Evolutionary conservation across 208 protist genomes (phyloP), one percentile per base, ranked within the genome.

Genomic region (Crithidia fasciculata): DNA sequence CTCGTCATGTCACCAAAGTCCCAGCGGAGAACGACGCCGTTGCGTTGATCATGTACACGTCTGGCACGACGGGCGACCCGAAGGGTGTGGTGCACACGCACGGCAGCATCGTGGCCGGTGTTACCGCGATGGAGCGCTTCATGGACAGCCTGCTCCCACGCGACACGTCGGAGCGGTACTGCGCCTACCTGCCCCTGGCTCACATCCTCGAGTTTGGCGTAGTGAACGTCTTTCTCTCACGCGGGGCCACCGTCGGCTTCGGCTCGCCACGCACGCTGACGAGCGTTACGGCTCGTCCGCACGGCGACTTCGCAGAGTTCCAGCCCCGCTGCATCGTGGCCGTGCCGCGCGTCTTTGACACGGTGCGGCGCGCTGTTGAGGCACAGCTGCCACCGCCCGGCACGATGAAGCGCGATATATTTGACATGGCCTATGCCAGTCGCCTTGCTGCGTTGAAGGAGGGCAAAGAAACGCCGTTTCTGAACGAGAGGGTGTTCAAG

Each of bases 161-260:
- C 19, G 64, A 55, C 40, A 37, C 44, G 4, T 50, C 70, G 13
- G 91, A 97, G 44, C 63, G 56, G 18, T 95, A 97, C 74, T 84
- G 91, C 56, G 81, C 91, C 6, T 98, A 98, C 69, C 83, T 98
- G 5, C 95, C 95, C 9, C 66, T 97, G 4, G 95, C 94, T 16
- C 95, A 98, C 80, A 96, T 98, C 71, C 80, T 98, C 10, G 94
- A 98, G 81, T 83, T 96, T 43, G 78, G 74, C 16, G 88, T 92
- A 16, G 67, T 96, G 37, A 90, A 82, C 50, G 62, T 94, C 43
- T 75, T 97, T 39, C 63, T 98, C 9, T 44, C 72, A 8, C 37
- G 2, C 4, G 15, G 64, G 19, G 19, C 56, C 52, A 49, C 6
- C 15, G 36, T 96, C 64, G 82, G 84, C 43, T 97, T 95, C 71